A percentile compares a stretch with the other conserved stretches of the same genome.
phyloP scores from a whole-genome alignment of 1,139 yeast species.

The Saccharomyces pastorianus region DNA sequence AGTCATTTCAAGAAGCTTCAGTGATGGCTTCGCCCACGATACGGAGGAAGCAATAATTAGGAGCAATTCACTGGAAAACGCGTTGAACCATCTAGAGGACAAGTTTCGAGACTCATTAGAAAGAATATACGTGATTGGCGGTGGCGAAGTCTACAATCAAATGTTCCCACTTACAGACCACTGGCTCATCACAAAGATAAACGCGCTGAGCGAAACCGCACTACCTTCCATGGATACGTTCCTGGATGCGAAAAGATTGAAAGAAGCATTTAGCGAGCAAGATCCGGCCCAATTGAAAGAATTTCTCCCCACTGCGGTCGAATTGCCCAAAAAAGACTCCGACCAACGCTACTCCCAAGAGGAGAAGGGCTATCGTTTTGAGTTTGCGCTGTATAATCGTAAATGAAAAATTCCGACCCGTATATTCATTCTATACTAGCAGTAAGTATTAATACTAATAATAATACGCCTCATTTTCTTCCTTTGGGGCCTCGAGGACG shows the following conservation, averaged over 20 bases:
- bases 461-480: neutral
- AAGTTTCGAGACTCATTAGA: constrained; percentile 32
- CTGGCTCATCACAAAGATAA: constrained; percentile 68
- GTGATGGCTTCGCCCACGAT: constrained; percentile 19
- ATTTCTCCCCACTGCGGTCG: constrained; percentile 19
- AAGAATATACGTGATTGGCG: constrained; percentile 79
- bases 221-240: constrained; percentile 60
- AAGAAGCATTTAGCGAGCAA: constrained; percentile 16
- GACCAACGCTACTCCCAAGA: constrained; percentile 4
- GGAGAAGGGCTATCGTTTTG: constrained; percentile 24
- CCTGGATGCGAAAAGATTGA: constrained; percentile 23
- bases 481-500: neutral
- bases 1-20: constrained; percentile 51
- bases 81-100: neutral
- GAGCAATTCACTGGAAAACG: constrained; percentile 2
- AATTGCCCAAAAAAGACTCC: constrained; percentile 10
- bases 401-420: neutral
- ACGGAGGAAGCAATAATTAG: constrained; percentile 9
- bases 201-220: constrained; percentile 26
- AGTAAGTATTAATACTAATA: neutral
- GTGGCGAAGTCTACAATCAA: constrained; percentile 74
- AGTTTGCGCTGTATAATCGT: constrained; percentile 18
- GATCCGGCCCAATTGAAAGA: constrained; percentile 7
- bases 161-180: constrained; percentile 45
- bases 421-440: neutral